Evolutionary conservation across 169 alveolate genomes (phyloP).

Genomic region (Plasmodium vinckei): DNA sequence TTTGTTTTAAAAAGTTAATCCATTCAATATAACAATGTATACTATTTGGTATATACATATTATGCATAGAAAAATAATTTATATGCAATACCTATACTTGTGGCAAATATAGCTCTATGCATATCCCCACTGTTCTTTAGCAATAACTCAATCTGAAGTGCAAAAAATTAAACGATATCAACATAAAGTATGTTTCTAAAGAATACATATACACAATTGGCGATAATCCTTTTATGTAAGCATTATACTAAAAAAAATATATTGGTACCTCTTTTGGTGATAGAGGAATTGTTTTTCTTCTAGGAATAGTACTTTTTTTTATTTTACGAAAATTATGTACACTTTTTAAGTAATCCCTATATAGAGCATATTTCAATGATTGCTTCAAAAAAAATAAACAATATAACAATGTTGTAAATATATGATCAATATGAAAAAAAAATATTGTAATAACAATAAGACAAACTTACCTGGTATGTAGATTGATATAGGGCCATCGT

Average conservation of each 20-base stretch:
- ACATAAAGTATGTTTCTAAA: too few species aligned
- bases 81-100: constrained; percentile 70
- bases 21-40: not conserved
- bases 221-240: not conserved
- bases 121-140: constrained; percentile 77
- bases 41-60: not conserved
- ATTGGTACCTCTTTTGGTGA: constrained; percentile 57
- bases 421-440: not conserved
- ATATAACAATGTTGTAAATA: not conserved
- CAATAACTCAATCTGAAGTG: constrained; percentile 74
- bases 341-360: constrained; percentile 77
- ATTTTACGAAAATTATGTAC: constrained; percentile 79
- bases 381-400: constrained; percentile 55
- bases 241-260: constrained; percentile 1
- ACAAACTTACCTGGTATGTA: constrained; percentile 76
- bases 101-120: constrained; percentile 82
- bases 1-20: not conserved
- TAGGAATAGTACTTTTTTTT: constrained; percentile 80
- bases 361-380: constrained; percentile 80
- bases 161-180: constrained; percentile 19
- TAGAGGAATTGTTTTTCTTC: constrained; percentile 60
- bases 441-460: not conserved
- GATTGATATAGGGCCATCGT: constrained; percentile 82
- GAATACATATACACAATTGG: too few species aligned
- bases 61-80: not conserved